A percentile compares a stretch with the other conserved stretches of the same genome.
Evolutionary conservation across 441 rosid genomes (phyloP).

Genomic region (Jatropha podagrica): DNA sequence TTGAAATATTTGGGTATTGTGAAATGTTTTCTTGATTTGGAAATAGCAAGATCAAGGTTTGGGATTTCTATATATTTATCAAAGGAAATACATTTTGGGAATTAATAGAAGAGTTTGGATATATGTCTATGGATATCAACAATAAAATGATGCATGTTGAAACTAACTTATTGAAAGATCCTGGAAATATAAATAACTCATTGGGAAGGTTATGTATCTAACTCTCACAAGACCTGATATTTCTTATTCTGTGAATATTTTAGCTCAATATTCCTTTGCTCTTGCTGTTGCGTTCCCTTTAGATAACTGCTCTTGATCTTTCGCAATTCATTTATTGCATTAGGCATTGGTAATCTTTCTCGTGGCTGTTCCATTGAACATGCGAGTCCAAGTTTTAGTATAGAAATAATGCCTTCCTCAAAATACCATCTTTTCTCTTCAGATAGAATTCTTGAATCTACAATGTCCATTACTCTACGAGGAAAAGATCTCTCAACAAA

Average conservation of each 20-base stretch:
- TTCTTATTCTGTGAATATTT: too few species aligned
- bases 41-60: background rate
- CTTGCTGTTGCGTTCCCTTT: background rate
- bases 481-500: background rate
- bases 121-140: background rate
- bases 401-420: background rate
- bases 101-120: background rate
- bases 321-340: background rate
- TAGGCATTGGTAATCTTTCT: background rate
- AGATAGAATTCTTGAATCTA: background rate
- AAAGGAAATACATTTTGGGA: background rate
- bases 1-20: background rate
- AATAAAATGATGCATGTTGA: background rate
- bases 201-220: background rate
- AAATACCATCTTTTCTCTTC: background rate
- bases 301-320: background rate
- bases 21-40: background rate
- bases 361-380: background rate
- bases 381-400: background rate
- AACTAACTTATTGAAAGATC: background rate
- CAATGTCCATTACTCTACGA: background rate
- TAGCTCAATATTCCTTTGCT: background rate
- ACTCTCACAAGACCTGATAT: too few species aligned
- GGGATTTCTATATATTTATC: background rate
- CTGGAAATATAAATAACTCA: too few species aligned